Evolutionary conservation across 805 yeast species (phyloP).

Genomic region (Starmera caribaea): DNA sequence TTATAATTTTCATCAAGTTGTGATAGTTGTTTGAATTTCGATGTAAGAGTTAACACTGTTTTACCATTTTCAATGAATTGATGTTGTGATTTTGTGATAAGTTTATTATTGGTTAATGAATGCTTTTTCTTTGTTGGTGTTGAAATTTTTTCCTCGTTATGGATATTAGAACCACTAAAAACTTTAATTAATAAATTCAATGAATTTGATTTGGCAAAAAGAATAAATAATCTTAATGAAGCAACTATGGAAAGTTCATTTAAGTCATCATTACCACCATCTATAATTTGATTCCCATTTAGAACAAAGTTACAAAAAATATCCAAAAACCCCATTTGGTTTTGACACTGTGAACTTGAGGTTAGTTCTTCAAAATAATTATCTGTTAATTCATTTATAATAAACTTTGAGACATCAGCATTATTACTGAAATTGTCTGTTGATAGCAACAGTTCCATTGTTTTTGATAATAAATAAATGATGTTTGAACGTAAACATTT

Average conservation of each 20-base stretch:
- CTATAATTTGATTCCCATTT: background rate
- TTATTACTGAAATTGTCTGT: background rate
- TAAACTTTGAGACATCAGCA: background rate
- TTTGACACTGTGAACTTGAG: no score
- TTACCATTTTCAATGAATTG: no score
- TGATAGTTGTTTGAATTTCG: background rate
- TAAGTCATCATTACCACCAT: background rate
- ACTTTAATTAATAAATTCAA: background rate
- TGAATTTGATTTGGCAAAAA: background rate
- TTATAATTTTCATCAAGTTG: background rate
- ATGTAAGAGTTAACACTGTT: background rate
- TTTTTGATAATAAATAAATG: conserved; percentile 5
- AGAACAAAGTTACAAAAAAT: background rate
- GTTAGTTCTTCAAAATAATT: background rate
- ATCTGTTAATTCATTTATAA: background rate
- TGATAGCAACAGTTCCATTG: conserved; percentile 3
- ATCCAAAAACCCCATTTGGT: background rate
- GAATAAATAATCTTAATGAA: background rate
- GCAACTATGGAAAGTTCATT: background rate
- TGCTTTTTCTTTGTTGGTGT: no score
- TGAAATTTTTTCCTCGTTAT: background rate
- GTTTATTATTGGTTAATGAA: no score
- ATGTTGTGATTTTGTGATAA: no score
- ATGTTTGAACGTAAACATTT: conserved; percentile 1
- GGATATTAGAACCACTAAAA: background rate